Conservation (phyloP, 2,329 filamentous ascomycete genomes). For the Fusarium denticulatum region DNA sequence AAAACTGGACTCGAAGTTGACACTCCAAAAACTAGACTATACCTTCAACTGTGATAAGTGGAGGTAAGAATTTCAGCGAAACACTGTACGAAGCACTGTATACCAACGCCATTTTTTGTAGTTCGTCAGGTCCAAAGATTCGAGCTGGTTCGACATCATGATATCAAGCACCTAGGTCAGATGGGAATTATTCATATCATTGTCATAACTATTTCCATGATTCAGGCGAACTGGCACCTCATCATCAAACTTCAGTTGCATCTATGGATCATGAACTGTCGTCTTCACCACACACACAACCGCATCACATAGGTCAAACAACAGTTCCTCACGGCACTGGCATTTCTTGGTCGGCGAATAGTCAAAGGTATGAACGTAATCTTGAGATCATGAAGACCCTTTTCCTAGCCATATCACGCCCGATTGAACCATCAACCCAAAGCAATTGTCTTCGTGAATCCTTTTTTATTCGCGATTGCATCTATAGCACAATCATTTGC, state of each 20-base stretch:
- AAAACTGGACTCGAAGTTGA: slow-evolving; percentile 12
- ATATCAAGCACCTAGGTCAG: background rate
- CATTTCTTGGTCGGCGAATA: slow-evolving; percentile 39
- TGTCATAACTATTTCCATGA: slow-evolving; percentile 3
- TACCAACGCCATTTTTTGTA: background rate
- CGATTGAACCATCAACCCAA: slow-evolving; percentile 44
- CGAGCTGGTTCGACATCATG: background rate
- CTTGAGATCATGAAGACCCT: slow-evolving; percentile 44
- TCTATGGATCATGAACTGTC: background rate
- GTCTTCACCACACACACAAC: slow-evolving; percentile 6
- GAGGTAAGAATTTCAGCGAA: slow-evolving; percentile 20
- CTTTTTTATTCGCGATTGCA: slow-evolving; percentile 57
- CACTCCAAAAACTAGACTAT: slow-evolving; percentile 30
- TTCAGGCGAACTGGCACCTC: background rate
- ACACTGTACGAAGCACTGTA: slow-evolving; percentile 40
- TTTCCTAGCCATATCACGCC: slow-evolving; percentile 45
- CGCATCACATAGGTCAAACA: slow-evolving; percentile 2
- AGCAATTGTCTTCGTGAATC: slow-evolving; percentile 53
- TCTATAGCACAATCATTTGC: slow-evolving; percentile 58
- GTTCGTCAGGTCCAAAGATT: background rate
- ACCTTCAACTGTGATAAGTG: slow-evolving; percentile 30
- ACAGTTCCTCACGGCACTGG: slow-evolving; percentile 34
- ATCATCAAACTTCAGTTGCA: background rate
- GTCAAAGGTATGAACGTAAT: slow-evolving; percentile 46
- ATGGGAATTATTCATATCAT: background rate